Percentiles rank a stretch among this genome's conserved stretches.
phyloP scores from a whole-genome alignment of 768 basidiomycete genomes.

The Neoboletus magnificus region DNA sequence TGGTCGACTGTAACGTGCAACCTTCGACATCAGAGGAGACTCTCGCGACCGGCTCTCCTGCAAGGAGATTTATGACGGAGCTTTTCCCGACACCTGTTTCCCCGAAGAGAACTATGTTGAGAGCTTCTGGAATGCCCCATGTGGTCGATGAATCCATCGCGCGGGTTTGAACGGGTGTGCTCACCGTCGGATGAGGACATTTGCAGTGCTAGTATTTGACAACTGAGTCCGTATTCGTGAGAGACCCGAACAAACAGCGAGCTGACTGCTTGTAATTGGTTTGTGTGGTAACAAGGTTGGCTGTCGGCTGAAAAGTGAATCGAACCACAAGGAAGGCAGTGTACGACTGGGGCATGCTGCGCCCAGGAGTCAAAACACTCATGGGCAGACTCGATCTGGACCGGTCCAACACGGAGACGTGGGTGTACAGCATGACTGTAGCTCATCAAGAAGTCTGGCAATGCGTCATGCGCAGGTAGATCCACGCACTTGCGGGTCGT shows the following conservation, averaged over 20 bases:
- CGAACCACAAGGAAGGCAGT: slow-evolving; percentile 5
- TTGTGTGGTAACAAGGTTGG: neutral
- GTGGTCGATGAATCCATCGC: neutral
- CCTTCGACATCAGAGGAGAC: slow-evolving; percentile 33
- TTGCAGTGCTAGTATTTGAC: neutral
- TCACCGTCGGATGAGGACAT: slow-evolving; percentile 23
- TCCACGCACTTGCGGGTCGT: slow-evolving; percentile 13
- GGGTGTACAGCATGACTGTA: slow-evolving; percentile 16
- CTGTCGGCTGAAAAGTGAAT: slow-evolving; percentile 4
- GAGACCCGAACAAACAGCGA: slow-evolving; percentile 1
- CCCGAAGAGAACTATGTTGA: slow-evolving; percentile 32
- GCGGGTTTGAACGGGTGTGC: neutral
- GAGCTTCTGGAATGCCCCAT: neutral
- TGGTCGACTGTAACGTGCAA: slow-evolving; percentile 32
- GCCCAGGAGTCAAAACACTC: neutral
- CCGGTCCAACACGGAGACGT: slow-evolving; percentile 11
- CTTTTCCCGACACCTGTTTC: slow-evolving; percentile 40
- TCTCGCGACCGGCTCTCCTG: slow-evolving; percentile 24
- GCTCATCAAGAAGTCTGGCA: neutral
- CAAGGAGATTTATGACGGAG: slow-evolving; percentile 44
- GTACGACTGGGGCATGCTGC: neutral
- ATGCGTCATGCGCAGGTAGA: slow-evolving; percentile 18
- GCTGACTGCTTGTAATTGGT: neutral
- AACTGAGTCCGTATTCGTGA: slow-evolving; percentile 6
- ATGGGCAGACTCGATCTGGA: slow-evolving; percentile 8